phyloP scores from a whole-genome alignment of 257 asterid species.

The Salvia hispanica region DNA sequence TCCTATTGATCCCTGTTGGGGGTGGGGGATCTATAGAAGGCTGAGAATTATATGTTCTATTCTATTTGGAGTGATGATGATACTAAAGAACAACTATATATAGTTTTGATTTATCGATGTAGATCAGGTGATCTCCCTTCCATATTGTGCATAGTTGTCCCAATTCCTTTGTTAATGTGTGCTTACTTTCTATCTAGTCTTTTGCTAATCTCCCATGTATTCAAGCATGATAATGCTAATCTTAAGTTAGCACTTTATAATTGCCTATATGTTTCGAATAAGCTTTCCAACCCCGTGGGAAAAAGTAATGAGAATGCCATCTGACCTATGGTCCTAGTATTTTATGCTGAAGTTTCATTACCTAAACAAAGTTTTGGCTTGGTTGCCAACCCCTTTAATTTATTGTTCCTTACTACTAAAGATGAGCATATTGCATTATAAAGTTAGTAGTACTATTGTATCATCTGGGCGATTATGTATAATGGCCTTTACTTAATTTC shows the following conservation, averaged over 20 bases:
- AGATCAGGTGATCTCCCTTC: conserved; percentile 14
- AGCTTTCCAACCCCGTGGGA: neutral
- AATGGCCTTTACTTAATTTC: conserved; percentile 24
- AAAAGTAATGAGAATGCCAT: neutral
- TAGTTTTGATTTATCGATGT: conserved; percentile 7
- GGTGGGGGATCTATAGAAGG: no score
- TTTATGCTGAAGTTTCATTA: conserved; percentile 11
- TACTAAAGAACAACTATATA: neutral
- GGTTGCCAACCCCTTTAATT: neutral
- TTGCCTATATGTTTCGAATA: conserved; percentile 18
- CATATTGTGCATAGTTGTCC: neutral
- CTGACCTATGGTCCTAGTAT: conserved; percentile 11
- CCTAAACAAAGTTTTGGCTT: conserved; percentile 4
- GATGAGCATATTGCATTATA: neutral
- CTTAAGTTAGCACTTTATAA: neutral
- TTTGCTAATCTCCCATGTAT: conserved; percentile 8
- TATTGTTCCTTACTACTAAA: neutral
- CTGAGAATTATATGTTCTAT: no score
- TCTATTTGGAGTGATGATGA: conserved; percentile 28
- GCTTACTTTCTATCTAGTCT: neutral
- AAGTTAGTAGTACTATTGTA: conserved; percentile 7
- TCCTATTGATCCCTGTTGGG: neutral
- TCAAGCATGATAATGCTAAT: neutral
- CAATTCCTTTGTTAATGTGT: neutral
- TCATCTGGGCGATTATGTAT: conserved; percentile 18